Evolutionary conservation across 2,329 filamentous ascomycete species (phyloP), one percentile per base, ranked within the genome.

Genomic region (Diplodia scrobiculata): DNA sequence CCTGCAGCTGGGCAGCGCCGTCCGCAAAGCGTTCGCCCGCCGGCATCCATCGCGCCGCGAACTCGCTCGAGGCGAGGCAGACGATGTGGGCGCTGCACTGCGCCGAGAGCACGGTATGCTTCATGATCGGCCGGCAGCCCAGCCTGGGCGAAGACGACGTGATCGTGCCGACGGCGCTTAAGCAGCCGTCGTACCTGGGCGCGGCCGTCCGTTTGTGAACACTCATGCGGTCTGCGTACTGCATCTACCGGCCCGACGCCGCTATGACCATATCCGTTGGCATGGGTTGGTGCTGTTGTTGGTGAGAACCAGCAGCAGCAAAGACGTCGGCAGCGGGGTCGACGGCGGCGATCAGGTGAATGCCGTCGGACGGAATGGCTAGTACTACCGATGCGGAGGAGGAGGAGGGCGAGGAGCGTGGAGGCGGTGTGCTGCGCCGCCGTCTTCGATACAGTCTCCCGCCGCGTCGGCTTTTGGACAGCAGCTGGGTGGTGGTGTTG

Each of bases 91-190:
- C 47, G 11, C 19, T 50, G 47, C 21, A 50, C 47, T 50, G 47
- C 11, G 47, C 47, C 47, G 47, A 50, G n/a, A 50, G 47, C 47
- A 50, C 14, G 13, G 27, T 54, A 29, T 54, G 51, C 51, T n/a
- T 54, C 27, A 54, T 21, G 27, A 29, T 54, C 14, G 51, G 51
- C 25, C 27, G 51, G 9, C 25, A 29, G 17, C 32, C 51, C 27
- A 32, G 27, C 25, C 5, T 54, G 27, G 13, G 25, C 1, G 27
- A 54, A 54, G 51, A 54, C 7, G 51, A 54, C 13, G 34, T 54
- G 11, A 14, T 32, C 10, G 27, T 14, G 14, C 51, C 51, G n/a
- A 29, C 21, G 21, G 21, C 32, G 27, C 51, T 36, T 9, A 27
- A 54, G 32, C 25, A 54, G 51, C 25, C 51, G 14, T 32, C 51